These are phyloP conservation scores for Apiotrichum sp. DNA, from an alignment of 1,284 basidiomycete species.

Conservation along the genomic window DNA sequence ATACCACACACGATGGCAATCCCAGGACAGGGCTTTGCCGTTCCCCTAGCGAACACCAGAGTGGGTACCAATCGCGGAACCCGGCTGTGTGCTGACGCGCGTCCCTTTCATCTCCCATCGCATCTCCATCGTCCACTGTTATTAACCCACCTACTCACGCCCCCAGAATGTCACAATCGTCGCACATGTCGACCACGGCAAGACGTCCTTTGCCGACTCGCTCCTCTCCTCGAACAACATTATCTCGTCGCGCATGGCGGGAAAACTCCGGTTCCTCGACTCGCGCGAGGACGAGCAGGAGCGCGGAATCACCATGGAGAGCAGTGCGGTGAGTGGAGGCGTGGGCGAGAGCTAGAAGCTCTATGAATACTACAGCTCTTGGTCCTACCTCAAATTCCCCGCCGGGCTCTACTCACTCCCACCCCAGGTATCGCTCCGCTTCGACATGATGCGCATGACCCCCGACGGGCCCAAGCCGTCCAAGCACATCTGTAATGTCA, in stretches of 20 bases:
- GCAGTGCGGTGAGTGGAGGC: slow-evolving; percentile 61
- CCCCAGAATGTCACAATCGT: slow-evolving; percentile 47
- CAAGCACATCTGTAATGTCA: slow-evolving; percentile 63
- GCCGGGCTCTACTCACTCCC: neutral
- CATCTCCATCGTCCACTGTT: neutral
- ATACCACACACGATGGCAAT: neutral
- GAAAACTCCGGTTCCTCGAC: slow-evolving; percentile 93
- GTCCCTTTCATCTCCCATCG: neutral
- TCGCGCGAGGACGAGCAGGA: slow-evolving; percentile 96
- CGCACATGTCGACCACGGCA: slow-evolving; percentile 62
- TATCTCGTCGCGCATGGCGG: slow-evolving; percentile 89
- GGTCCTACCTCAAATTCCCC: no score
- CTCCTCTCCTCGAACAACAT: slow-evolving; percentile 96
- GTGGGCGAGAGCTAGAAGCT: no score
- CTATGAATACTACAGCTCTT: no score
- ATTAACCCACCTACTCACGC: neutral
- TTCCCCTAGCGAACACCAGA: slow-evolving; percentile 42
- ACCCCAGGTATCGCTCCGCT: slow-evolving; percentile 61
- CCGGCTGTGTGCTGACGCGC: neutral
- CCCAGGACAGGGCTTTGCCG: slow-evolving; percentile 27
- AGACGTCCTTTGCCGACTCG: slow-evolving; percentile 91
- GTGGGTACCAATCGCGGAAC: slow-evolving; percentile 20
- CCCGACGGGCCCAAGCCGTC: slow-evolving; percentile 31
- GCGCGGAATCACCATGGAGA: slow-evolving; percentile 98
- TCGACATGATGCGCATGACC: slow-evolving; percentile 60